These are phyloP conservation scores for Chloromonas sp. DNA, from an alignment of 163 green algal genomes.

Conservation along the genomic window DNA sequence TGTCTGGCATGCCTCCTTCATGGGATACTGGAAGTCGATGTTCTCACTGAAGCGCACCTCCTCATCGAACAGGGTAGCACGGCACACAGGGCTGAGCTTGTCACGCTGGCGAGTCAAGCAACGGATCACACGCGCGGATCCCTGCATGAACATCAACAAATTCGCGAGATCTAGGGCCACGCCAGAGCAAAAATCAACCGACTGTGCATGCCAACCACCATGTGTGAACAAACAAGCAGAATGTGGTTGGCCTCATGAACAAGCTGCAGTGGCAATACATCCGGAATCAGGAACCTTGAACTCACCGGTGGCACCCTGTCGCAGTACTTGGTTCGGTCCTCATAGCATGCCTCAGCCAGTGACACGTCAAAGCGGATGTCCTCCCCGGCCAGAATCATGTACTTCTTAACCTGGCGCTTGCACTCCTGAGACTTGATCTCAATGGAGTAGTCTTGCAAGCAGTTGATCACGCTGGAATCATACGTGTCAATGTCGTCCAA, in stretches of 20 bases:
- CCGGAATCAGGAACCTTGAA: background rate
- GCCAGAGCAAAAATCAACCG: too few species aligned
- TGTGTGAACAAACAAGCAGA: too few species aligned
- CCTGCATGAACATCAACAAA: background rate
- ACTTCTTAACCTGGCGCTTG: constrained; percentile 46
- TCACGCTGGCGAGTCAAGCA: constrained; percentile 50
- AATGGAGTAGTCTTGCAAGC: constrained; percentile 61
- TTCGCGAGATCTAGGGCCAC: too few species aligned
- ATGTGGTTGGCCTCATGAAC: too few species aligned
- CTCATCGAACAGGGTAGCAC: constrained; percentile 66
- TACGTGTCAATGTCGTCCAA: constrained; percentile 45
- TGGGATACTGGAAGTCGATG: constrained; percentile 83
- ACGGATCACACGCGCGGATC: constrained; percentile 60
- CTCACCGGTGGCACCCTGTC: constrained; percentile 41
- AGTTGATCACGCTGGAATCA: constrained; percentile 65
- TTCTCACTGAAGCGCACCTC: constrained; percentile 64
- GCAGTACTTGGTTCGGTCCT: constrained; percentile 51
- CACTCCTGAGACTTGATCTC: constrained; percentile 58
- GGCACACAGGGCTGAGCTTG: constrained; percentile 54
- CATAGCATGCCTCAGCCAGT: constrained; percentile 43
- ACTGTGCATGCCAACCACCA: too few species aligned
- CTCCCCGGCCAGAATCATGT: constrained; percentile 39
- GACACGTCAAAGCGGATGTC: constrained; percentile 60
- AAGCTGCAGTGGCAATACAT: background rate
- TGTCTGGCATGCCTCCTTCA: constrained; percentile 60